Evolutionary conservation across 495 filamentous ascomycete genomes (phyloP), one percentile per base, ranked within the genome.

Genomic region (Aspergillus panamensis): DNA sequence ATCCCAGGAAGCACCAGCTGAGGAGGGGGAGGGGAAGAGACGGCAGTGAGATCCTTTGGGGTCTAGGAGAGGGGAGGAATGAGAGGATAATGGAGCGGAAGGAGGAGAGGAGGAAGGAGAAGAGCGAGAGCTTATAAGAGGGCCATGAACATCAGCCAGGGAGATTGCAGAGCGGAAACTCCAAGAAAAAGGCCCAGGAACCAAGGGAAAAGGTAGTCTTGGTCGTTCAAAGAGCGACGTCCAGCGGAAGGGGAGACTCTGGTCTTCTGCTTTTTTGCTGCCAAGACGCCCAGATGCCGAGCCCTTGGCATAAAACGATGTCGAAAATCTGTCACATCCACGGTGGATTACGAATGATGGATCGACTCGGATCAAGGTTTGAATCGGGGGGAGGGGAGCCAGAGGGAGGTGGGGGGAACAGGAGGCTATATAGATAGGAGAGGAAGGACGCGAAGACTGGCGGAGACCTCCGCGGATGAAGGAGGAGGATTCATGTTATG

Each of bases 241-340:
- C 52, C 62, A 67, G 70, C 67, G 64, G 68, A 68, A 64, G 62
- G 66, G 58, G 61, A 52, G 45, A 56, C 32, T 60, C 19, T 48
- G 51, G 25, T 57, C 62, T 64, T 48, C 62, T 62, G 58, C 61
- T 67, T 70, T 66, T 59, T 53, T 60, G 21, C 65, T 66, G 74
- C 74, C 74, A 77, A 77, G 74, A 57, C 66, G 74, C 73, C 72
- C 68, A 74, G 73, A 64, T 70, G 72, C 74, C 72, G 71, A 75
- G 72, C 63, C 66, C 74, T 77, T 74, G 72, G 74, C 71, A 70
- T 69, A 49, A 25, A 44, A 39, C 51, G 53, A 62, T 8, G 25
- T 13, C 33, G 17, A 53, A 54, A 53, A 30, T 10, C 39, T 32
- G 43, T 55, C 51, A 50, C 51, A 50, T 35, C n/a, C 20, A 21